Evolutionary conservation across 1,284 basidiomycete species (phyloP).

Genomic region (Trichosporon faecale): DNA sequence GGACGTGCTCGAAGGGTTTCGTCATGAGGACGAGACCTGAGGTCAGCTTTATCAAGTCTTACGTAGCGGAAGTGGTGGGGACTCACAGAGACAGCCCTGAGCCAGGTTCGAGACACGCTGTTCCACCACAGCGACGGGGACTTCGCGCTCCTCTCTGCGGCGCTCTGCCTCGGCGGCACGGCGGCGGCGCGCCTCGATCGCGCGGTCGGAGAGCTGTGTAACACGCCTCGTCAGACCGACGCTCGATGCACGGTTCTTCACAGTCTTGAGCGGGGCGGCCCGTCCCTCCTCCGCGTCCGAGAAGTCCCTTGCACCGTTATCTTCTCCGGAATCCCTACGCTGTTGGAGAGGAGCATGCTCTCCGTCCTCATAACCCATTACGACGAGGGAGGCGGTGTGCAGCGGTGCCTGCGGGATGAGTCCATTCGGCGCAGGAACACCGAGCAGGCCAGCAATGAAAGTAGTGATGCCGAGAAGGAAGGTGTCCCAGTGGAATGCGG

Average conservation of each 20-base stretch:
- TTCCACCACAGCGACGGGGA: slow-evolving; percentile 76
- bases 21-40: slow-evolving; percentile 64
- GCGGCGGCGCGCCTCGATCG: slow-evolving; percentile 13
- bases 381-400: slow-evolving; percentile 79
- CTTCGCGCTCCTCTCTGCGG: slow-evolving; percentile 56
- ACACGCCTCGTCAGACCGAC: slow-evolving; percentile 10
- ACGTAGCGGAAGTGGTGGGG: background rate
- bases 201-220: background rate
- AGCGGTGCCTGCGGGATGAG: slow-evolving; percentile 95
- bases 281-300: slow-evolving; percentile 16
- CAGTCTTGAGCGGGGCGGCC: background rate
- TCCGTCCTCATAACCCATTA: slow-evolving; percentile 62
- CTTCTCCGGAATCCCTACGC: slow-evolving; percentile 28
- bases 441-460: slow-evolving; percentile 84
- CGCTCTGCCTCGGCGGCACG: slow-evolving; percentile 20
- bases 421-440: slow-evolving; percentile 86
- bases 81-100: slow-evolving; percentile 72
- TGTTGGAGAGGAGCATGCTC: background rate
- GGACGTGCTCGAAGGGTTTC: slow-evolving; percentile 73
- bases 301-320: slow-evolving; percentile 33
- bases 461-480: slow-evolving; percentile 83
- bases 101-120: slow-evolving; percentile 83
- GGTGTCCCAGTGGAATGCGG: slow-evolving; percentile 85
- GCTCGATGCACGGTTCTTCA: background rate
- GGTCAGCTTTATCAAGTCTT: slow-evolving; percentile 19